Conservation (phyloP, 257 asterid species). For the Ilex asprella region DNA sequence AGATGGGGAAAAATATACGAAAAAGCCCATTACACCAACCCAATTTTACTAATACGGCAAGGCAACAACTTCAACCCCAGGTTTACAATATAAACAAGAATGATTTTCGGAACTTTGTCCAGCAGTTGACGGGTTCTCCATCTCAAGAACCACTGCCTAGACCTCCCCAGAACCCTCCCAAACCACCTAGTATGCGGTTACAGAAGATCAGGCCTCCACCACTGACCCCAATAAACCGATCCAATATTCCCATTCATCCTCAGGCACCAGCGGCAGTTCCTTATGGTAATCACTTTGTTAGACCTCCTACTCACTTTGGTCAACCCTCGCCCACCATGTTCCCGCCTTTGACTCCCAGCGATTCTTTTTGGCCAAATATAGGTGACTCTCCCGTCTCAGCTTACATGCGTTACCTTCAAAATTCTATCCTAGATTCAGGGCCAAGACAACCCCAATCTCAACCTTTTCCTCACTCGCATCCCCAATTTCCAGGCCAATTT, state of each 20-base stretch:
- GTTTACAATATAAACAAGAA: conserved; percentile 89
- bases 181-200: conserved; percentile 63
- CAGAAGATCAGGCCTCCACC: conserved; percentile 89
- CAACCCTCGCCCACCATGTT: conserved; percentile 39
- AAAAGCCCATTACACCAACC: conserved; percentile 88
- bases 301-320: conserved; percentile 56
- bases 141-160: conserved; percentile 49
- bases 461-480: conserved; percentile 27
- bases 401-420: conserved; percentile 85
- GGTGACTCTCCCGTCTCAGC: conserved; percentile 83
- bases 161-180: conserved; percentile 61
- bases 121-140: conserved; percentile 85
- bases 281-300: conserved; percentile 35
- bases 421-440: conserved; percentile 55
- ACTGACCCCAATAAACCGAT: conserved; percentile 55
- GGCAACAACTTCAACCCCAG: conserved; percentile 87
- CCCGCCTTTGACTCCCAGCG: conserved; percentile 58
- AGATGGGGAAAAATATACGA: conserved; percentile 76
- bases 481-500: conserved; percentile 18
- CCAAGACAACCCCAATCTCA: conserved; percentile 35
- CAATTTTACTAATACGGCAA: conserved; percentile 40
- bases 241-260: conserved; percentile 45
- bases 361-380: conserved; percentile 54
- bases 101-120: conserved; percentile 81
- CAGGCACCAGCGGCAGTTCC: conserved; percentile 31